phyloP scores from a whole-genome alignment of 805 yeast genomes.

The Zygosaccharomyces bailii region DNA sequence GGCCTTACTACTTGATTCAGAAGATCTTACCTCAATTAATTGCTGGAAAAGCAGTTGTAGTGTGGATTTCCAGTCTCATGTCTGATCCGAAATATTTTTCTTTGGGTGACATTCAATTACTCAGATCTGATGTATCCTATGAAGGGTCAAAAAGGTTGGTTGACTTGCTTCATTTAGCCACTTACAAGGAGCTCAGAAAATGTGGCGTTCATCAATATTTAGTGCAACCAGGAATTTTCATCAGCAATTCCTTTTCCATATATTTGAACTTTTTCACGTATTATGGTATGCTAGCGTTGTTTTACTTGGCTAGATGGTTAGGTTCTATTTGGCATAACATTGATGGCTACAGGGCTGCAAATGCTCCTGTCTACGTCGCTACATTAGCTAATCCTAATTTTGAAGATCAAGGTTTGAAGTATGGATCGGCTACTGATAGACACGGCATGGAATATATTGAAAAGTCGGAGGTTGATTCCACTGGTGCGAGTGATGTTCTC shows the following conservation, averaged over 20 bases:
- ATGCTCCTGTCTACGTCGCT: conserved; percentile 74
- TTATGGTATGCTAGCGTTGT: conserved; percentile 80
- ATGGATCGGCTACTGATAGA: conserved; percentile 68
- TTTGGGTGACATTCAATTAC: conserved; percentile 68
- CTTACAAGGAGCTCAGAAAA: conserved; percentile 50
- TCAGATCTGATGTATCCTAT: conserved; percentile 64
- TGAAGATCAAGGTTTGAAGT: conserved; percentile 50
- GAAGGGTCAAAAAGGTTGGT: conserved; percentile 89
- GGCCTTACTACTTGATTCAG: conserved; percentile 83
- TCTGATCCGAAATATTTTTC: conserved; percentile 73
- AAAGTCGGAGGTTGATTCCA: conserved; percentile 51
- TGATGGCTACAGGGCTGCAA: conserved; percentile 84
- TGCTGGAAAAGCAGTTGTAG: conserved; percentile 56
- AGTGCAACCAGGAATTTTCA: conserved; percentile 92
- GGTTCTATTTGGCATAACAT: conserved; percentile 92
- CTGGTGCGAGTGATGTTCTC: conserved; percentile 67
- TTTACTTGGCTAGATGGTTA: conserved; percentile 72
- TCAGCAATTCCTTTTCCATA: conserved; percentile 72
- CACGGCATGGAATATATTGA: conserved; percentile 65
- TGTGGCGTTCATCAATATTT: conserved; percentile 67
- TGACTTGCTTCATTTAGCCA: conserved; percentile 75
- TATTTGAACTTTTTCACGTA: conserved; percentile 75
- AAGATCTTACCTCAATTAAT: conserved; percentile 54
- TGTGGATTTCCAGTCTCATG: conserved; percentile 87
- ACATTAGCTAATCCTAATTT: conserved; percentile 46